phyloP scores from a whole-genome alignment of 768 basidiomycete genomes.

The Rhodosporidiobolus sp. region DNA sequence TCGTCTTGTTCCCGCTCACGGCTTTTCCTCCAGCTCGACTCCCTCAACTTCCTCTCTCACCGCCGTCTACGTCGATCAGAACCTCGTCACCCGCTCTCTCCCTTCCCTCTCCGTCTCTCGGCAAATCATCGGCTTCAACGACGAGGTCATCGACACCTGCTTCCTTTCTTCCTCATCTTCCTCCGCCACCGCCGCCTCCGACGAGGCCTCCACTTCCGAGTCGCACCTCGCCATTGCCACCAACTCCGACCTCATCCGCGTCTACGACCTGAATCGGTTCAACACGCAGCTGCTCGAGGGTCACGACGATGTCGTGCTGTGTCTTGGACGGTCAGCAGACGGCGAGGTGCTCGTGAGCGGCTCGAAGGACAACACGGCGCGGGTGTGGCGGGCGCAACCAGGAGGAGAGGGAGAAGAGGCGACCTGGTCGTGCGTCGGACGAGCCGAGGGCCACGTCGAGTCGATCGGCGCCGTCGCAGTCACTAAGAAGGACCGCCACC shows the following conservation, averaged over 20 bases:
- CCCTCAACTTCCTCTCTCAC: conserved; percentile 53
- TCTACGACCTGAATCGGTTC: conserved; percentile 72
- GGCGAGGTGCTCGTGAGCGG: conserved; percentile 80
- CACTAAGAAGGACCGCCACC: conserved; percentile 59
- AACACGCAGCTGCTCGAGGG: conserved; percentile 83
- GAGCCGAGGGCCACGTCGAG: conserved; percentile 92
- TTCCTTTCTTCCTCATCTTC: conserved; percentile 62
- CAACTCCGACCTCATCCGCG: conserved; percentile 88
- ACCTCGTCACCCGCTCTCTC: conserved; percentile 86
- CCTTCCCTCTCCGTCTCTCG: conserved; percentile 58
- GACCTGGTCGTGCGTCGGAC: conserved; percentile 71
- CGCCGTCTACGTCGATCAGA: conserved; percentile 92
- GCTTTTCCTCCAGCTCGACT: conserved; percentile 10
- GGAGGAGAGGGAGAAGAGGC: conserved; percentile 30
- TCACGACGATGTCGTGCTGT: conserved; percentile 86
- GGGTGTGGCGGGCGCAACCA: conserved; percentile 66
- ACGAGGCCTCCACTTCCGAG: conserved; percentile 50
- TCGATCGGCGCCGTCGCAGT: conserved; percentile 86
- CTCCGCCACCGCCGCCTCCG: conserved; percentile 38
- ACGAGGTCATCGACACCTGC: conserved; percentile 87
- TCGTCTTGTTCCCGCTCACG: not conserved
- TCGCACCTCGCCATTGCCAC: conserved; percentile 89
- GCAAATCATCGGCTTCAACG: conserved; percentile 93
- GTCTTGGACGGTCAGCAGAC: conserved; percentile 66
- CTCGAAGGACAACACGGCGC: conserved; percentile 83